Evolutionary conservation across 2,329 filamentous ascomycete genomes (phyloP).

Genomic region (Akanthomyces lecanii): DNA sequence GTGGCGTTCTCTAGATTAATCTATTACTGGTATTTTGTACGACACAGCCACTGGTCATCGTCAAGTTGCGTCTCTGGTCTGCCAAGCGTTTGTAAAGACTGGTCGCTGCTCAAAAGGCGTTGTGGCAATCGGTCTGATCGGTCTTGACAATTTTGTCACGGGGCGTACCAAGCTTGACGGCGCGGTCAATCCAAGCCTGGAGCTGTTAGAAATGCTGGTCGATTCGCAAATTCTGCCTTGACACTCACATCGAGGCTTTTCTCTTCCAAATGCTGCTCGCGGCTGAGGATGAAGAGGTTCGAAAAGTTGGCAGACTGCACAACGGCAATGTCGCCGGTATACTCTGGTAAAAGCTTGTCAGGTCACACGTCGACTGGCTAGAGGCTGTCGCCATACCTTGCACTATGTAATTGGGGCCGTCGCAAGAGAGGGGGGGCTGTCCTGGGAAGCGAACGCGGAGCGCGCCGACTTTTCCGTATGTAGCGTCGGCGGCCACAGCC

Average conservation of each 20-base stretch:
- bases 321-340: slow-evolving; percentile 29
- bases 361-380: background rate
- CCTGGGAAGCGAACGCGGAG: slow-evolving; percentile 31
- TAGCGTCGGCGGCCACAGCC: slow-evolving; percentile 25
- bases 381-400: slow-evolving; percentile 22
- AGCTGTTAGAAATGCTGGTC: background rate
- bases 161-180: slow-evolving; percentile 25
- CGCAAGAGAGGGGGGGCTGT: slow-evolving; percentile 26
- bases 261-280: slow-evolving; percentile 27
- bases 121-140: slow-evolving; percentile 24
- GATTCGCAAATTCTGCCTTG: background rate
- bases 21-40: no score
- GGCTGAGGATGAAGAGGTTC: slow-evolving; percentile 31
- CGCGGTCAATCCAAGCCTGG: slow-evolving; percentile 26
- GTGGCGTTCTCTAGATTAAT: no score
- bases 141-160: slow-evolving; percentile 26
- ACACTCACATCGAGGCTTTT: slow-evolving; percentile 26
- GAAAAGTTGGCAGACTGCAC: slow-evolving; percentile 31
- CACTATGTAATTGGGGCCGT: slow-evolving; percentile 32
- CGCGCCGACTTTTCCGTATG: slow-evolving; percentile 28
- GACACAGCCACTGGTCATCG: background rate
- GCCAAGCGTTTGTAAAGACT: no score
- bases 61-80: background rate
- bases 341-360: slow-evolving; percentile 21
- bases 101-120: slow-evolving; percentile 3